Conservation (phyloP, 2,329 filamentous ascomycete genomes). For the Fusarium chlamydosporum region DNA sequence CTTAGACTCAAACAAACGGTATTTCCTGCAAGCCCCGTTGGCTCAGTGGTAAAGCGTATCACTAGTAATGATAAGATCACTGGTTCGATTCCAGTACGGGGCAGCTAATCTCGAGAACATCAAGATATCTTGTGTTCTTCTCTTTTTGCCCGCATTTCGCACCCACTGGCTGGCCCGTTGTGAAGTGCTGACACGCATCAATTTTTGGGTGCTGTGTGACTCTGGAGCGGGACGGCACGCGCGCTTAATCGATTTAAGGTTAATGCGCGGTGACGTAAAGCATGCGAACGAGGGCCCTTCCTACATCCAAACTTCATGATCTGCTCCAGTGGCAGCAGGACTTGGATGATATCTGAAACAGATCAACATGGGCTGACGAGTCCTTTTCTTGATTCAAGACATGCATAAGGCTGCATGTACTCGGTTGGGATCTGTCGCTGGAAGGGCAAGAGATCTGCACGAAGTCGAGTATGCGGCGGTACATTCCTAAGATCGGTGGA, state of each 20-base stretch:
- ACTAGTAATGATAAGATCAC: conserved; percentile 47
- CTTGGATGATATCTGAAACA: not conserved
- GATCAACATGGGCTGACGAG: not conserved
- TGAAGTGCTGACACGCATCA: not conserved
- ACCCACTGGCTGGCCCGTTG: too few relatives aligned
- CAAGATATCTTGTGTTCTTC: not conserved
- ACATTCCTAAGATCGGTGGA: too few relatives aligned
- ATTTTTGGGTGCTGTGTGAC: not conserved
- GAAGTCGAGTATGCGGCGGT: too few relatives aligned
- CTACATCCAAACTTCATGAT: not conserved
- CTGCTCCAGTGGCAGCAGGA: not conserved
- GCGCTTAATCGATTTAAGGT: conserved; percentile 25
- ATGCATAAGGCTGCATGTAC: not conserved
- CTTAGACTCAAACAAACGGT: not conserved
- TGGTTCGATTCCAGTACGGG: conserved; percentile 46
- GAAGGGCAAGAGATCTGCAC: not conserved
- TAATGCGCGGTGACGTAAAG: conserved; percentile 14
- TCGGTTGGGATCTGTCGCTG: too few relatives aligned
- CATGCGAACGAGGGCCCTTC: not conserved
- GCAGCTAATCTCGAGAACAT: conserved; percentile 14
- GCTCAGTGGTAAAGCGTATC: conserved; percentile 48
- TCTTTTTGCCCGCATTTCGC: not conserved
- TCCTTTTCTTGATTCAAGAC: not conserved
- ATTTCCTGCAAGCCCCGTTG: conserved; percentile 36
- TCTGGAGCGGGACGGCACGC: conserved; percentile 11